These are phyloP conservation scores for Xanthoparmelia taractica DNA, from an alignment of 495 filamentous ascomycete genomes.

Conservation along the genomic window DNA sequence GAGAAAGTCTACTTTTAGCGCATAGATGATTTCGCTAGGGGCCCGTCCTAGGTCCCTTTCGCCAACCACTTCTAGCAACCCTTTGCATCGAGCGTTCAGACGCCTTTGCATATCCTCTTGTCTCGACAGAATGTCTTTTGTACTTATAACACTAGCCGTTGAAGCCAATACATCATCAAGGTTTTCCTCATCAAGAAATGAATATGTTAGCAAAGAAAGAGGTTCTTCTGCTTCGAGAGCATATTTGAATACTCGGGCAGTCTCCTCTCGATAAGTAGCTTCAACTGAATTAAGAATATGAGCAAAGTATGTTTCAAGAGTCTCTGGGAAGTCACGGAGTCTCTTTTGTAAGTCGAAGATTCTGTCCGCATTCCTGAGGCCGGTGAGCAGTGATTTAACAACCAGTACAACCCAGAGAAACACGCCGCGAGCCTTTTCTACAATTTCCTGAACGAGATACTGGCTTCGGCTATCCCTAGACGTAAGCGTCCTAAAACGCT, in stretches of 20 bases:
- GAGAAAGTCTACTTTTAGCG: slow-evolving; percentile 22
- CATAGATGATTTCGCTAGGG: not conserved
- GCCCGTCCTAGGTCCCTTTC: too few relatives aligned
- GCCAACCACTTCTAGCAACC: slow-evolving; percentile 4
- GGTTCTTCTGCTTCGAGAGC: not conserved
- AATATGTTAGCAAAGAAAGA: slow-evolving; percentile 5
- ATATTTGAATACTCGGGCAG: slow-evolving; percentile 16
- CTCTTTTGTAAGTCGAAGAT: slow-evolving; percentile 14
- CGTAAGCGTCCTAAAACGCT: not conserved
- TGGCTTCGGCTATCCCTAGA: not conserved
- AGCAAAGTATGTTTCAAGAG: slow-evolving; percentile 19
- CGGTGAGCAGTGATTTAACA: slow-evolving; percentile 17
- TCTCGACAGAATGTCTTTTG: not conserved
- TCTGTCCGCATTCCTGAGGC: slow-evolving; percentile 19
- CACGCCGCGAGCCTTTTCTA: slow-evolving; percentile 32
- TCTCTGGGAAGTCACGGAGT: slow-evolving; percentile 15
- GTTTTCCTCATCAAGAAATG: slow-evolving; percentile 14
- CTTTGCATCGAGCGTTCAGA: slow-evolving; percentile 10
- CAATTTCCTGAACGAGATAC: slow-evolving; percentile 23
- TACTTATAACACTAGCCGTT: not conserved
- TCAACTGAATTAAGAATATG: slow-evolving; percentile 21
- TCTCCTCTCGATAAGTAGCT: slow-evolving; percentile 11
- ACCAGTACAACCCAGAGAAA: slow-evolving; percentile 33
- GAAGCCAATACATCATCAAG: not conserved
- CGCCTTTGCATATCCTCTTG: slow-evolving; percentile 4